Evolutionary conservation across 2,329 filamentous ascomycete genomes (phyloP).

Genomic region (Aspergillus sp.): DNA sequence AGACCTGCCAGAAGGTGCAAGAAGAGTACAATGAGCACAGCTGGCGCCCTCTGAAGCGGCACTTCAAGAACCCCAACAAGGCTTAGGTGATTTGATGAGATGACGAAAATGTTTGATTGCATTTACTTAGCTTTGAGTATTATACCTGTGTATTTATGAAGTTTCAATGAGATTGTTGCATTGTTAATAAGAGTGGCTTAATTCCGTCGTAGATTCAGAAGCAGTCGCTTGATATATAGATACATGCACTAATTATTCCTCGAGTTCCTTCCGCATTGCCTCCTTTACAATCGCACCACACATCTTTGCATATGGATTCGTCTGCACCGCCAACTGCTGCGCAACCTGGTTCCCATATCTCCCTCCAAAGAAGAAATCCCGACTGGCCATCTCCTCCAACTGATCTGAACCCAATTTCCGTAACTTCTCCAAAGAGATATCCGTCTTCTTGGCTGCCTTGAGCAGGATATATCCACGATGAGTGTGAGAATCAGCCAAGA

Average conservation of each 20-base stretch:
- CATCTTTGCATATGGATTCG: slow-evolving; percentile 62
- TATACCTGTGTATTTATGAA: slow-evolving; percentile 1
- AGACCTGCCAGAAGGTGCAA: slow-evolving; percentile 68
- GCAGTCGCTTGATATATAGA: background rate
- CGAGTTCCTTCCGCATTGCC: slow-evolving; percentile 55
- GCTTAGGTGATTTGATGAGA: background rate
- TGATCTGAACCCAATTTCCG: slow-evolving; percentile 33
- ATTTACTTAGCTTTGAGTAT: background rate
- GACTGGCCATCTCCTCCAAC: slow-evolving; percentile 56
- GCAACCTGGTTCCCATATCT: slow-evolving; percentile 57
- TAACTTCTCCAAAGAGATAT: slow-evolving; percentile 22
- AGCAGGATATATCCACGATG: slow-evolving; percentile 50
- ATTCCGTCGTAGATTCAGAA: background rate
- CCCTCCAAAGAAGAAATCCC: slow-evolving; percentile 54
- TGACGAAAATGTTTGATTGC: background rate
- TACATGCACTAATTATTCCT: slow-evolving; percentile 17
- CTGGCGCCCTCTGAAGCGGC: slow-evolving; percentile 67
- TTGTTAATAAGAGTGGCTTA: background rate
- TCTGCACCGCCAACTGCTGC: slow-evolving; percentile 56
- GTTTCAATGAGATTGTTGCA: background rate
- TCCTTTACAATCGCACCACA: slow-evolving; percentile 62
- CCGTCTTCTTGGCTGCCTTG: slow-evolving; percentile 32
- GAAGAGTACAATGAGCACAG: slow-evolving; percentile 75
- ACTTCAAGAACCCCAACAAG: slow-evolving; percentile 57
- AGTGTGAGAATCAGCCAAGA: slow-evolving; percentile 55